These are phyloP conservation scores for Sordariomycetes sp. DNA, from an alignment of 2,329 filamentous ascomycete genomes.

Conservation along the genomic window DNA sequence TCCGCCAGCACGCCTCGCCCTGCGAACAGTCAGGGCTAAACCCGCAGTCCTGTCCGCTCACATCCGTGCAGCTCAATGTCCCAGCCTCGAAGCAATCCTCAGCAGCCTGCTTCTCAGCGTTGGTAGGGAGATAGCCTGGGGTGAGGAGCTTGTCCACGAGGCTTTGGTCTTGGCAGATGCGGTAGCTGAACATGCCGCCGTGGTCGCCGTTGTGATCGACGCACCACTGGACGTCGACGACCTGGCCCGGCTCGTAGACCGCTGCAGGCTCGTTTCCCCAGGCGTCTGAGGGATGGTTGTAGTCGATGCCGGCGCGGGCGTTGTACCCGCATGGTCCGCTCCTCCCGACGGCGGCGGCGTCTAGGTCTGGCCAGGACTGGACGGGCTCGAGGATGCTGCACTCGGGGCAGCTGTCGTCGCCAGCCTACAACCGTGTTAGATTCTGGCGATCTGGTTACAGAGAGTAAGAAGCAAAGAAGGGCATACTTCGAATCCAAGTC, in stretches of 20 bases:
- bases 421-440: conserved; percentile 17
- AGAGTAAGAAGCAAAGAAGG: neutral
- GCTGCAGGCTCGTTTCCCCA: conserved; percentile 32
- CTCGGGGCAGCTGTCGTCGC: conserved; percentile 39
- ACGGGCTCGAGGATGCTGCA: conserved; percentile 45
- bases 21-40: conserved; percentile 35
- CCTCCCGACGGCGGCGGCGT: conserved; percentile 31
- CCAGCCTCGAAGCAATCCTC: conserved; percentile 41
- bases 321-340: conserved; percentile 44
- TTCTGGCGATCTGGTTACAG: neutral
- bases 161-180: conserved; percentile 38
- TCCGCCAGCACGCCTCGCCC: conserved; percentile 32
- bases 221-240: conserved; percentile 42
- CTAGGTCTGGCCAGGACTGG: conserved; percentile 34
- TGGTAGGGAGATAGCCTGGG: conserved; percentile 33
- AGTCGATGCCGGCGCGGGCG: conserved; percentile 39
- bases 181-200: conserved; percentile 45
- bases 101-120: conserved; percentile 39
- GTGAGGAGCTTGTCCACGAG: conserved; percentile 39
- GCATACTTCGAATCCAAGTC: neutral
- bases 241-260: conserved; percentile 32
- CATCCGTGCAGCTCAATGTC: conserved; percentile 35
- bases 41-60: conserved; percentile 34
- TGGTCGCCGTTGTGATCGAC: conserved; percentile 46
- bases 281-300: conserved; percentile 31